A percentile compares a stretch with the other conserved stretches of the same genome.
phyloP scores from a whole-genome alignment of 2,329 filamentous ascomycete genomes.

The Cladosporium sp. region DNA sequence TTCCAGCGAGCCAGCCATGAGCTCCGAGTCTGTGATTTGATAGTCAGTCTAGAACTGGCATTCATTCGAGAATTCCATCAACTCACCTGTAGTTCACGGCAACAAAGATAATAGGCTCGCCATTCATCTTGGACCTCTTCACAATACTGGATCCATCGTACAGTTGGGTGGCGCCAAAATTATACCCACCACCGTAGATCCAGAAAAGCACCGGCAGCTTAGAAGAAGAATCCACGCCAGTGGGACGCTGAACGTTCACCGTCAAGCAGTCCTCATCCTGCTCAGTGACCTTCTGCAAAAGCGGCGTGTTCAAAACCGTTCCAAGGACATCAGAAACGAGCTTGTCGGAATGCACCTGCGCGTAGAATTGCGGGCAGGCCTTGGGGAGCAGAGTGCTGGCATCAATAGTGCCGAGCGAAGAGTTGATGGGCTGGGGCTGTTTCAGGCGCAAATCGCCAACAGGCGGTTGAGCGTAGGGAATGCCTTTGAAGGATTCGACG shows the following conservation, averaged over 20 bases:
- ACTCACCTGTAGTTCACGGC: constrained; percentile 33
- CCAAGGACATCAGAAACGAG: constrained; percentile 35
- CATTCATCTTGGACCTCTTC: constrained; percentile 25
- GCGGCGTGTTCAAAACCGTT: constrained; percentile 49
- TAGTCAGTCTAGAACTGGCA: not conserved
- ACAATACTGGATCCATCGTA: constrained; percentile 11
- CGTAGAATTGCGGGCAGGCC: constrained; percentile 68
- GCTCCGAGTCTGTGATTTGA: constrained; percentile 27
- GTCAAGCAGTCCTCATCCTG: constrained; percentile 53
- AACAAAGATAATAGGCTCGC: constrained; percentile 37
- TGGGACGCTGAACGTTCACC: constrained; percentile 44
- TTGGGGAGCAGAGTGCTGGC: constrained; percentile 51
- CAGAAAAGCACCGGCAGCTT: constrained; percentile 41
- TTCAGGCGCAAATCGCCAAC: constrained; percentile 62
- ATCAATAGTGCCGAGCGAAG: constrained; percentile 55
- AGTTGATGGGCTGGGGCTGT: constrained; percentile 59
- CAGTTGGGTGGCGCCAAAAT: constrained; percentile 9
- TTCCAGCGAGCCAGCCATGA: constrained; percentile 20
- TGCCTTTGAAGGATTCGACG: constrained; percentile 67
- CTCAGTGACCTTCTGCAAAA: constrained; percentile 67
- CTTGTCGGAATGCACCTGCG: constrained; percentile 43
- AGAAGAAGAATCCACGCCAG: not conserved
- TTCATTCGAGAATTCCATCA: constrained; percentile 20
- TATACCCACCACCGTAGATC: constrained; percentile 37
- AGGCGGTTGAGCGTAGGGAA: constrained; percentile 70